These are phyloP conservation scores for Pleurotus eryngii DNA, from an alignment of 768 basidiomycete species.

Conservation along the genomic window DNA sequence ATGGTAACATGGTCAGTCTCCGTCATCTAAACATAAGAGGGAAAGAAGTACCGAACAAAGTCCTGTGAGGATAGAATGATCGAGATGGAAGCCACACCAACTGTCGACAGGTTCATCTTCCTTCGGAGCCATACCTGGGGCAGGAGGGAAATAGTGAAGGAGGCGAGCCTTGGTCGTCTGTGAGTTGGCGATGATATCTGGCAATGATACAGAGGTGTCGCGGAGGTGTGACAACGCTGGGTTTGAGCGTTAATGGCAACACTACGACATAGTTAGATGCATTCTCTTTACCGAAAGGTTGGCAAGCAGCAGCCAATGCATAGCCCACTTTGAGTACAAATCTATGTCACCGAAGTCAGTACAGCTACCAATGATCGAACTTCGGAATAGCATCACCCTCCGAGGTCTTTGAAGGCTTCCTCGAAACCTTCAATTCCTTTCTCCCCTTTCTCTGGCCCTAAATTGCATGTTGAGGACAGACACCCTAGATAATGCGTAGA, in stretches of 20 bases:
- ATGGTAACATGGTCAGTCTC: conserved; percentile 6
- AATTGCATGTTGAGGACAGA: neutral
- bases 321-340: conserved; percentile 83
- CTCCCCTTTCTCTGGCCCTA: conserved; percentile 66
- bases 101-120: conserved; percentile 75
- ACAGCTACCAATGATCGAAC: conserved; percentile 6
- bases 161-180: conserved; percentile 90
- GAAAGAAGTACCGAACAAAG: conserved; percentile 70
- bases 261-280: neutral
- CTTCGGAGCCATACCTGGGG: conserved; percentile 31
- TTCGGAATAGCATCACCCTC: conserved; percentile 38
- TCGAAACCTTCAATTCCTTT: conserved; percentile 73
- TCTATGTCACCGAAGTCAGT: conserved; percentile 28
- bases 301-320: conserved; percentile 81
- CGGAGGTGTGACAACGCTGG: conserved; percentile 63
- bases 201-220: conserved; percentile 66
- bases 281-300: conserved; percentile 71
- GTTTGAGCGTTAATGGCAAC: neutral
- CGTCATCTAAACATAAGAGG: neutral
- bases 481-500: conserved; percentile 4
- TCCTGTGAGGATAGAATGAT: conserved; percentile 88
- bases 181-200: conserved; percentile 67
- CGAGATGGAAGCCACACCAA: conserved; percentile 95
- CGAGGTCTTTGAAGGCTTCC: conserved; percentile 83
- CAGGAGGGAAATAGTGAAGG: conserved; percentile 91